Conservation (phyloP, 805 yeast species). For the Suhomyces sp. region DNA sequence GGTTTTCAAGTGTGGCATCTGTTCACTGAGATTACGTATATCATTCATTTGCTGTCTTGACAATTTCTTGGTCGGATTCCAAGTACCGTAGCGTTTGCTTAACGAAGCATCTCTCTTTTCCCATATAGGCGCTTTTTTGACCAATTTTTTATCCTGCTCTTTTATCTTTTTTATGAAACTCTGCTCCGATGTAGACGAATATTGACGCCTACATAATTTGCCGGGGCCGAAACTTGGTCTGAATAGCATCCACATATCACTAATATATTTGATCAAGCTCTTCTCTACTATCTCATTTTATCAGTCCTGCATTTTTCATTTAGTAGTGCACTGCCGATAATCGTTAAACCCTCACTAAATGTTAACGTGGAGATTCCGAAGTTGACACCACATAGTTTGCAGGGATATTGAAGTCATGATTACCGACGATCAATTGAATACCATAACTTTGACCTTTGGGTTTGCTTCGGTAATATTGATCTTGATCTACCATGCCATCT, state of each 20-base stretch:
- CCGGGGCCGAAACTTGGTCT: neutral
- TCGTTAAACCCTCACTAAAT: neutral
- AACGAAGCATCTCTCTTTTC: slow-evolving; percentile 63
- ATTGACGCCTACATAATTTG: neutral
- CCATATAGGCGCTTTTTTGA: slow-evolving; percentile 50
- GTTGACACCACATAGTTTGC: slow-evolving; percentile 4
- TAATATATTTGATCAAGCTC: neutral
- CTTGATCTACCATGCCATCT: slow-evolving; percentile 64
- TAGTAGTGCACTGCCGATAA: neutral
- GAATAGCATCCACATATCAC: neutral
- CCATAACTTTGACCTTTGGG: slow-evolving; percentile 72
- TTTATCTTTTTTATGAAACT: slow-evolving; percentile 2
- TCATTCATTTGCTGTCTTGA: slow-evolving; percentile 69
- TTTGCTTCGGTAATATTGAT: slow-evolving; percentile 68
- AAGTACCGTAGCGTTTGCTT: slow-evolving; percentile 57
- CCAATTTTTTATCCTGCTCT: slow-evolving; percentile 40
- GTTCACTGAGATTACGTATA: slow-evolving; percentile 52
- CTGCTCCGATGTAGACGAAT: neutral
- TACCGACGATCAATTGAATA: slow-evolving; percentile 74
- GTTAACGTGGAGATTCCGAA: neutral
- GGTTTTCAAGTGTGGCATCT: slow-evolving; percentile 60
- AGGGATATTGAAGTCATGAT: slow-evolving; percentile 51
- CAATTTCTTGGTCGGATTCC: slow-evolving; percentile 68
- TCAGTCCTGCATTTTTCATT: neutral
- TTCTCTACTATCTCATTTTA: neutral